Evolutionary conservation across 805 yeast genomes (phyloP), one percentile per base, ranked within the genome.

Genomic region (Saccharomycopsis capsularis): DNA sequence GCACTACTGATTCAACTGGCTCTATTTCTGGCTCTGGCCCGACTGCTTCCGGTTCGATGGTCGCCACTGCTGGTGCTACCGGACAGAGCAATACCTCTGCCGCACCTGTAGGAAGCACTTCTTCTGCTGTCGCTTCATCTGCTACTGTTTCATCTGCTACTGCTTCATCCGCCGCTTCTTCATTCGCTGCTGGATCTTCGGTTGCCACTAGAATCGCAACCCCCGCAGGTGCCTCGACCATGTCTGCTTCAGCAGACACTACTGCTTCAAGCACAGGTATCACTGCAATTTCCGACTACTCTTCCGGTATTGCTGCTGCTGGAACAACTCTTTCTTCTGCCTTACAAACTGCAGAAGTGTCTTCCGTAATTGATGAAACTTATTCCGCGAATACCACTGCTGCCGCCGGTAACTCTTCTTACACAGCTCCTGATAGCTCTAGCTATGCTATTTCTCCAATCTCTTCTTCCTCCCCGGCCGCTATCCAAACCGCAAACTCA

Each of bases 81-180:
- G 4, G 19, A 4, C 13, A 27, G 42, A 18, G 22, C 35, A 18
- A 6, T 27, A 24, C 36, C 36, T 6, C 24, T 24, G 19, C 11
- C 21, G 42, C 40, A 23, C 44, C 53, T 27, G 39, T 45, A 19
- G 23, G 24, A 13, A 19, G 30, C 16, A 38, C 40, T 37, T 3
- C 40, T 30, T 15, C 56, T 27, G 53, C 46, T 46, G 48, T 52
- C 39, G 48, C 58, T 40, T 56, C 55, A 44, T 51, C 52, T 35
- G 41, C 57, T 42, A 54, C 46, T 42, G 42, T 50, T 30, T 47
- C 58, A 40, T 41, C 53, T 19, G 39, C 42, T 22, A 47, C 52
- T 22, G 43, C 51, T 30, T 35, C 46, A 19, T 40, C 50, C 21
- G 40, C 44, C 11, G 38, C 56, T 18, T 47, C 51, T 15, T 23